Evolutionary conservation across 2,329 filamentous ascomycete genomes (phyloP).

Genomic region (Daldinia eschscholtzii): DNA sequence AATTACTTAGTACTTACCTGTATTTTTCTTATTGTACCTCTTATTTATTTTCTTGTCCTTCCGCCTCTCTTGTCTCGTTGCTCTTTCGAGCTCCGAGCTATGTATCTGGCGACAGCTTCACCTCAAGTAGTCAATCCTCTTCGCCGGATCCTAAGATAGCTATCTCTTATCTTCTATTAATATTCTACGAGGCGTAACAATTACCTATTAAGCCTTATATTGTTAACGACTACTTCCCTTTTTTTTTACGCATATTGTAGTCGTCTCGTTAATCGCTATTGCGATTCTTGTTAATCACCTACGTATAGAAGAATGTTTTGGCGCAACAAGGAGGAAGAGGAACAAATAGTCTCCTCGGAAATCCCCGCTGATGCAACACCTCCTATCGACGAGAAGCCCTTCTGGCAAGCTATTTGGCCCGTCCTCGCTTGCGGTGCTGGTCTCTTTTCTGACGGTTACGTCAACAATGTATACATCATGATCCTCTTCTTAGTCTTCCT

Average conservation of each 20-base stretch:
- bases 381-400: constrained; percentile 50
- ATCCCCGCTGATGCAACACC: constrained; percentile 31
- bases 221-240: constrained; percentile 16
- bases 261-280: neutral
- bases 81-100: constrained; percentile 1
- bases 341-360: constrained; percentile 38
- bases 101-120: constrained; percentile 14
- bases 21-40: constrained; percentile 6
- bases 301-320: constrained; percentile 43
- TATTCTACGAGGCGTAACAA: neutral
- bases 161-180: neutral
- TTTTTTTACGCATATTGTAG: neutral
- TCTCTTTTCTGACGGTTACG: constrained; percentile 91
- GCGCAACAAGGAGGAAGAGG: constrained; percentile 43
- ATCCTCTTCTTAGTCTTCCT: neutral
- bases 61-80: constrained; percentile 1
- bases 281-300: neutral
- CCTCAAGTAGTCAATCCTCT: constrained; percentile 14
- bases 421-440: constrained; percentile 91
- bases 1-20: neutral
- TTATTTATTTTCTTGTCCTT: constrained; percentile 7
- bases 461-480: constrained; percentile 76
- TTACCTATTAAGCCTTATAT: constrained; percentile 8
- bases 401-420: constrained; percentile 63
- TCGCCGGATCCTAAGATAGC: constrained; percentile 21